These are phyloP conservation scores for Solanum pinnatisectum DNA, from an alignment of 257 asterid genomes.

Conservation along the genomic window DNA sequence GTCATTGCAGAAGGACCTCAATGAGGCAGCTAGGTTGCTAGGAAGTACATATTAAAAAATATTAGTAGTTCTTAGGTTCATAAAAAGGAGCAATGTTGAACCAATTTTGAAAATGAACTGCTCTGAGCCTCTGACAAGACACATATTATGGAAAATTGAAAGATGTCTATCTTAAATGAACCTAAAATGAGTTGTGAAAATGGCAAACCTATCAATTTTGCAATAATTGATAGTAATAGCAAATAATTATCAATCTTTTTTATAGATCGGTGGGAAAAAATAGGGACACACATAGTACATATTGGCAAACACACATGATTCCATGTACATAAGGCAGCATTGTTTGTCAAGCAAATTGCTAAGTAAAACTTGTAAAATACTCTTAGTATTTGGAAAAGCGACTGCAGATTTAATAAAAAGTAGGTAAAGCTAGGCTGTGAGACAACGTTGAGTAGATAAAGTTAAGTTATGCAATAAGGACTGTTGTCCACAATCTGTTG, in stretches of 20 bases:
- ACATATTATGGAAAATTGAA: neutral
- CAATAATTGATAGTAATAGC: neutral
- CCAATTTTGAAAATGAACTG: neutral
- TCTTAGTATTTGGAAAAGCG: neutral
- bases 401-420: neutral
- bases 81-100: neutral
- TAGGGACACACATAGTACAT: neutral
- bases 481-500: neutral
- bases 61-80: neutral
- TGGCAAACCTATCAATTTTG: neutral
- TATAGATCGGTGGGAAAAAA: neutral
- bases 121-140: neutral
- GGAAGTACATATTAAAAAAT: constrained; percentile 6
- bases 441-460: neutral
- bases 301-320: neutral
- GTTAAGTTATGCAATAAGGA: neutral
- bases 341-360: neutral
- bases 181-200: neutral
- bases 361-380: neutral
- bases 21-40: constrained; percentile 58
- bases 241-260: neutral
- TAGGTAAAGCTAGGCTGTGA: neutral
- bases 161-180: neutral
- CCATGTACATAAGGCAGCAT: neutral
- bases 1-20: constrained; percentile 57